Conservation (phyloP, 2,329 filamentous ascomycete species). For the Cladosporium oxysporum region DNA sequence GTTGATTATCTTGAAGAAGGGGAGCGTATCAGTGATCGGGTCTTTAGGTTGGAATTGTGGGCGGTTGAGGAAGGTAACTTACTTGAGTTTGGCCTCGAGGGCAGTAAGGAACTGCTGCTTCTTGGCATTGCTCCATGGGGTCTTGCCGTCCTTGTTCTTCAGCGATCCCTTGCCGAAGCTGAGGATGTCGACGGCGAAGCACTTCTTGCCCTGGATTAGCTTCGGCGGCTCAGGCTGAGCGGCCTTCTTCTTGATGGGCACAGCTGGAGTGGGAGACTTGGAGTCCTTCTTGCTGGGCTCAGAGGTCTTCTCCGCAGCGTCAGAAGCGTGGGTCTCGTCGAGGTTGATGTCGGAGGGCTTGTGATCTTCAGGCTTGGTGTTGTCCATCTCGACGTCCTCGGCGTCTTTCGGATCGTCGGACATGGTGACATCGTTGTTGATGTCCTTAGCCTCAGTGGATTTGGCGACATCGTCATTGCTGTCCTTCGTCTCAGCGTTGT, state of each 20-base stretch:
- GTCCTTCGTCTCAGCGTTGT: background rate
- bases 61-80: constrained; percentile 24
- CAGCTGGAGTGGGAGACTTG: background rate
- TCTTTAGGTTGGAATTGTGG: background rate
- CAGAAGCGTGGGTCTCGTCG: background rate
- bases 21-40: constrained; percentile 15
- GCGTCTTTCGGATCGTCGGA: background rate
- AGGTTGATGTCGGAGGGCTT: background rate
- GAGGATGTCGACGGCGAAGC: constrained; percentile 33
- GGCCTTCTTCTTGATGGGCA: background rate
- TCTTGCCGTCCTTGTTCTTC: constrained; percentile 31
- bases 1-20: constrained; percentile 15
- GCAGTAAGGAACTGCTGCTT: constrained; percentile 31
- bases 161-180: constrained; percentile 34
- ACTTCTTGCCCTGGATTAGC: constrained; percentile 27
- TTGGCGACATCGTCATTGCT: background rate
- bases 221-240: background rate
- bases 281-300: constrained; percentile 2
- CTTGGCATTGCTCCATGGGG: constrained; percentile 27
- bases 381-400: background rate
- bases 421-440: background rate
- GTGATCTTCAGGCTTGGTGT: background rate
- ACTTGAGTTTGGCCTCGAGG: constrained; percentile 36
- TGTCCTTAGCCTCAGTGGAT: background rate
- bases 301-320: background rate